phyloP scores from a whole-genome alignment of 768 basidiomycete genomes.

The Pholiota molesta region DNA sequence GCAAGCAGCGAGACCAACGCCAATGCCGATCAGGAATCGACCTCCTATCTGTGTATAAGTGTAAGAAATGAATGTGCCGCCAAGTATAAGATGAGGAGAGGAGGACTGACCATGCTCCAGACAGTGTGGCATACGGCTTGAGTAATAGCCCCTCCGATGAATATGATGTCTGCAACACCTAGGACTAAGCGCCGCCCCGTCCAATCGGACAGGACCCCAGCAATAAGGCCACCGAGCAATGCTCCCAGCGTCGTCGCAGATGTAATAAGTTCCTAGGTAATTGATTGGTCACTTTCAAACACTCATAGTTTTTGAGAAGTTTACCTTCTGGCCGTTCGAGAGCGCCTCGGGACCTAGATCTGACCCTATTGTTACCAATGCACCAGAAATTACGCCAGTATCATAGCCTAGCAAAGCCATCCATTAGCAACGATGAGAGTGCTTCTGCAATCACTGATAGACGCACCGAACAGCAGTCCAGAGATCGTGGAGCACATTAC shows the following conservation, averaged over 20 bases:
- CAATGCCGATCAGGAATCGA: slow-evolving; percentile 74
- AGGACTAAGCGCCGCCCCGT: slow-evolving; percentile 69
- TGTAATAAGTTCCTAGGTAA: slow-evolving; percentile 72
- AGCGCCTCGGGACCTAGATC: slow-evolving; percentile 63
- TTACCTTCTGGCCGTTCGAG: slow-evolving; percentile 66
- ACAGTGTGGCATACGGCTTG: slow-evolving; percentile 74
- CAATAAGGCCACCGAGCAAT: slow-evolving; percentile 70
- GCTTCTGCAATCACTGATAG: not conserved
- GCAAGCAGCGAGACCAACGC: slow-evolving; percentile 77
- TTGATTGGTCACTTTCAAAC: not conserved
- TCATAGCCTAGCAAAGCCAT: slow-evolving; percentile 60
- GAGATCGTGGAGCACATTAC: slow-evolving; percentile 77
- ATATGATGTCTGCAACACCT: slow-evolving; percentile 68
- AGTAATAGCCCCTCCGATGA: slow-evolving; percentile 72
- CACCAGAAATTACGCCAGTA: slow-evolving; percentile 80
- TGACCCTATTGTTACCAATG: slow-evolving; percentile 71
- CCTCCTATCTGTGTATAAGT: slow-evolving; percentile 54
- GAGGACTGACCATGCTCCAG: slow-evolving; percentile 60
- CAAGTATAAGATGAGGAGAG: not conserved
- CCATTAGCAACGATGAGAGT: not conserved
- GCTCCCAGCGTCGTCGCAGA: slow-evolving; percentile 80
- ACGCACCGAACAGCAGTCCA: slow-evolving; percentile 73
- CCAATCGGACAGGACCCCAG: slow-evolving; percentile 72
- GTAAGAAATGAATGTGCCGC: not conserved
- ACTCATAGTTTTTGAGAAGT: slow-evolving; percentile 1